phyloP scores from a whole-genome alignment of 176 grass and related monocot genomes.

The Carex parvula region DNA sequence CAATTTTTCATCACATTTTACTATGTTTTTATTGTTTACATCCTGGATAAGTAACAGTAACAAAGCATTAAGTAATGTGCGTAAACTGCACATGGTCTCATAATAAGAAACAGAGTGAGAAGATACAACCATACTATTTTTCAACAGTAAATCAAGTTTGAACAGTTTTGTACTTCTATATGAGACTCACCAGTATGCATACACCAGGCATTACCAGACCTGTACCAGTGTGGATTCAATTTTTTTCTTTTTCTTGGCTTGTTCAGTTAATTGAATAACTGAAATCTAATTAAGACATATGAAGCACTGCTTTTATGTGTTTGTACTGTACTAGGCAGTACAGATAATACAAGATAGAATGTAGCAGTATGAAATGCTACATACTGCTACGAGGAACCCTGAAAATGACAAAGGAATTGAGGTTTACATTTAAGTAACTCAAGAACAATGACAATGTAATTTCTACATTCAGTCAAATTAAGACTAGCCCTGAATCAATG shows the following conservation, averaged over 20 bases:
- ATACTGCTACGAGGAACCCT: not conserved
- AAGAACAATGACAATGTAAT: not conserved
- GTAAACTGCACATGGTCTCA: not conserved
- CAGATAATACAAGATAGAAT: not conserved
- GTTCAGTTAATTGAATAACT: not conserved
- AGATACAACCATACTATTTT: not conserved
- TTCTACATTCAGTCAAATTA: not conserved
- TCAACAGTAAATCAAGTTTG: not conserved
- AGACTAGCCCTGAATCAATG: not conserved
- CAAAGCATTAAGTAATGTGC: not conserved
- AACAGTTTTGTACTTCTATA: not conserved
- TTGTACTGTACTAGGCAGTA: not conserved
- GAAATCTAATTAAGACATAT: not conserved
- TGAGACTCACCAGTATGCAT: not conserved
- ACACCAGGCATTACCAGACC: not conserved
- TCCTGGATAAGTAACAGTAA: conserved; percentile 48
- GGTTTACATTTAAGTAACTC: not conserved
- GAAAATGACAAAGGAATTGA: not conserved
- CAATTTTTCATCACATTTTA: conserved; percentile 91
- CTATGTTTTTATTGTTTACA: conserved; percentile 60
- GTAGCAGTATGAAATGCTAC: not conserved
- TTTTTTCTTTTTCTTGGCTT: not conserved
- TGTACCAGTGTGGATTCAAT: not conserved
- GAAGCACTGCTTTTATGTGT: not conserved
- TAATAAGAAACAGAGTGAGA: not conserved